phyloP scores from a whole-genome alignment of 2,329 filamentous ascomycete genomes.

The Microdochium bolleyi region DNA sequence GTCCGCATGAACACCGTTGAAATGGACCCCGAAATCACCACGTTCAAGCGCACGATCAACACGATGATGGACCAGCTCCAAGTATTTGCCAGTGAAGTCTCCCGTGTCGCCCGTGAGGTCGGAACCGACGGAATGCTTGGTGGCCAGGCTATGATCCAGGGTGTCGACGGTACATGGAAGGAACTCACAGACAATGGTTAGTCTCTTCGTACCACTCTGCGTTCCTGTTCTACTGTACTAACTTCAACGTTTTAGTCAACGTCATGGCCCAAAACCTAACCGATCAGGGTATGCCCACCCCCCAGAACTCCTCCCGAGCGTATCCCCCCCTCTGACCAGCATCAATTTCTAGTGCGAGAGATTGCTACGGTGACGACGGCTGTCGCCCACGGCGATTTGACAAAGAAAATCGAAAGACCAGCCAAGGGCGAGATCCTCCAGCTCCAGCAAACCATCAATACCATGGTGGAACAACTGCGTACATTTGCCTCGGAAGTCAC shows the following conservation, averaged over 20 bases:
- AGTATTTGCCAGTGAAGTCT: constrained; percentile 94
- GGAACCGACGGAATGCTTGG: constrained; percentile 92
- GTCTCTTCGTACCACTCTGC: constrained; percentile 5
- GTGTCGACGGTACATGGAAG: constrained; percentile 95
- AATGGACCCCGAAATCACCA: constrained; percentile 96
- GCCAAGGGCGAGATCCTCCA: constrained; percentile 77
- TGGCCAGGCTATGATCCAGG: constrained; percentile 87
- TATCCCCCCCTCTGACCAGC: neutral
- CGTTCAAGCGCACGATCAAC: constrained; percentile 97
- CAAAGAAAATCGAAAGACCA: constrained; percentile 75
- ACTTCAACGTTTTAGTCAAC: constrained; percentile 48
- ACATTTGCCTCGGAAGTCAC: constrained; percentile 82
- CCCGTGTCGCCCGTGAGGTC: constrained; percentile 87
- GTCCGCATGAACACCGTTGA: constrained; percentile 92
- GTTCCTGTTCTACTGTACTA: constrained; percentile 5
- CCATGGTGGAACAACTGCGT: constrained; percentile 79
- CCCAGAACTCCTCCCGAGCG: neutral
- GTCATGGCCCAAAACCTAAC: constrained; percentile 79
- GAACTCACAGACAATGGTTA: constrained; percentile 82
- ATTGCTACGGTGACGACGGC: constrained; percentile 80
- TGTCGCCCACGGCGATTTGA: constrained; percentile 74
- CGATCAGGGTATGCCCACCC: constrained; percentile 49
- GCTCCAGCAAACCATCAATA: constrained; percentile 80
- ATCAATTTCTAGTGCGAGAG: constrained; percentile 55
- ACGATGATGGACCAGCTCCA: constrained; percentile 99